Evolutionary conservation across 352 stramenopile genomes (phyloP), one percentile per base, ranked within the genome.

Genomic region (Phytophthora palmivora): DNA sequence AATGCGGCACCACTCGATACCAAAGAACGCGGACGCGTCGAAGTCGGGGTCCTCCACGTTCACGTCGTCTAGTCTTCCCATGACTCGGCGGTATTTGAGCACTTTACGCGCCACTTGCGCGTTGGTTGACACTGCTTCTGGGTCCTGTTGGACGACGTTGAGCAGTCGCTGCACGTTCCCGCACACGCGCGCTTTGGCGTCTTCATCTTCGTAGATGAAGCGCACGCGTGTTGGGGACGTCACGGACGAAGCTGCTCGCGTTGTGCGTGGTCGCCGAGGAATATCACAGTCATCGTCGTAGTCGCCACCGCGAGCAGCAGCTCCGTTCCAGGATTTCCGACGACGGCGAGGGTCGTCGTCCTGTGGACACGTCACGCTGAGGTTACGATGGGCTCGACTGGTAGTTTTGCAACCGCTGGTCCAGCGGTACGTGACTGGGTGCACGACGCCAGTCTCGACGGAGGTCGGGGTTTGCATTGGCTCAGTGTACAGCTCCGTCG

Each of bases 151-250:
- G 8, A 70, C 61, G 34, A 62, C 55, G n/a, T 79, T 62, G n/a
- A 79, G 58, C 18, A 79, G 63, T 7, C 53, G 63, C 14, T 75
- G 58, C 26, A 67, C 71, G 34, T 79, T 79, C 3, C 66, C 52
- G 44, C 71, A 79, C 6, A 79, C 66, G 2, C 71, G 71, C 10
- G 62, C 57, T 42, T 75, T 75, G 18, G 63, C 48, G 33, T 62
- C 68, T 63, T 79, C 71, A 34, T 79, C 67, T 36, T 77, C 58
- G 47, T 77, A 79, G 19, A 72, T 65, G 46, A 79, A 58, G n/a
- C 63, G 63, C 30, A 82, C 46, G 19, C 70, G 70, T 6, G 63
- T 70, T 0, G 68, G 63, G 2, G 68, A 76, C 3, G 44, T 47
- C 4, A 54, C 50, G 0, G 26, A 14, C 6, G 36, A 34, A 7